These are phyloP conservation scores for Paramecium octaurelia DNA, from an alignment of 73 alveolate genomes.

Conservation along the genomic window DNA sequence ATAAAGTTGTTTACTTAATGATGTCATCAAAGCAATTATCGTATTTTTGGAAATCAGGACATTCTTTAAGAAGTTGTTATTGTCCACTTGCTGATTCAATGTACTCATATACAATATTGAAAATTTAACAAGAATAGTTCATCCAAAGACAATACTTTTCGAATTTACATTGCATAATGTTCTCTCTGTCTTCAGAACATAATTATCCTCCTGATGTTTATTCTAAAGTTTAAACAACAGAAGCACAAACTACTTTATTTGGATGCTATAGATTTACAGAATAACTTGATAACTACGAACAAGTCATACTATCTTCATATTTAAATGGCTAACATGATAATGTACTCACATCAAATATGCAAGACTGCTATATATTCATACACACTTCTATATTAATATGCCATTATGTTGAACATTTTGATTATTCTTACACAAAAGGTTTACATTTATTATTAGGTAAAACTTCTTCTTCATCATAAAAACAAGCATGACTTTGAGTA, in stretches of 20 bases:
- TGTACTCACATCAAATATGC: background rate
- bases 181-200: background rate
- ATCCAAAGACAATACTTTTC: conserved; percentile 26
- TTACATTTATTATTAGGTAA: conserved; percentile 3
- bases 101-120: background rate
- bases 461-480: background rate
- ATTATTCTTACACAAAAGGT: background rate
- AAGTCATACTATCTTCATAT: background rate
- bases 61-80: background rate
- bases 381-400: background rate
- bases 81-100: background rate
- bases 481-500: background rate
- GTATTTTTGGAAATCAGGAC: background rate
- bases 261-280: background rate
- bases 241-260: background rate
- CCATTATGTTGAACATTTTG: background rate
- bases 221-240: background rate
- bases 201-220: background rate
- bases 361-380: background rate
- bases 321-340: background rate
- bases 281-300: background rate
- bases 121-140: background rate
- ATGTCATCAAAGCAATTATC: background rate
- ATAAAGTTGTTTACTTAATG: background rate
- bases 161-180: background rate